Conservation (phyloP, 345 rosid genomes). For the Cardiospermum halicacabum region DNA sequence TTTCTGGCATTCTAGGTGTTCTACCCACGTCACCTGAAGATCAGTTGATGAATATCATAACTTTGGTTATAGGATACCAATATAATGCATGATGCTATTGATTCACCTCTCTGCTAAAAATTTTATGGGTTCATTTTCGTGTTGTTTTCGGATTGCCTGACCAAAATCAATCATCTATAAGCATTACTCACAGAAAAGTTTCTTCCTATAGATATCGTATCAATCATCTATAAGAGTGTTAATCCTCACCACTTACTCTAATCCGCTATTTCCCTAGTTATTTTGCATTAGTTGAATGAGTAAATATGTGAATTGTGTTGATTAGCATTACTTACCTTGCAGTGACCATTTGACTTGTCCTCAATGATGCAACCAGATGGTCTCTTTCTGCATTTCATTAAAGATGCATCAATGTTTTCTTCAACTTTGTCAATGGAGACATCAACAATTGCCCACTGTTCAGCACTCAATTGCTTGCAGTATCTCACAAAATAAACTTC, state of each 20-base stretch:
- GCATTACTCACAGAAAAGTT: not conserved
- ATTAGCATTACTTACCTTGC: constrained; percentile 44
- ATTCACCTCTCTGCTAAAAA: constrained; percentile 8
- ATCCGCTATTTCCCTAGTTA: too few species aligned
- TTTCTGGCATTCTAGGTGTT: constrained; percentile 81
- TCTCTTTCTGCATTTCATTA: constrained; percentile 77
- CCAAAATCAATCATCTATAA: constrained; percentile 8
- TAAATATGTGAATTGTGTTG: not conserved
- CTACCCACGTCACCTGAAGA: constrained; percentile 88
- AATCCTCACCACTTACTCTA: too few species aligned
- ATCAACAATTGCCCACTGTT: constrained; percentile 91
- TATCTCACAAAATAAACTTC: constrained; percentile 85
- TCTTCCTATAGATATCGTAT: not conserved
- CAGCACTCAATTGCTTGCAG: constrained; percentile 72
- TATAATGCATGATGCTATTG: not conserved
- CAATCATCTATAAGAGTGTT: too few species aligned
- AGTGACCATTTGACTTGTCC: constrained; percentile 86
- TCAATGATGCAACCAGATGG: constrained; percentile 97
- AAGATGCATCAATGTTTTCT: constrained; percentile 78
- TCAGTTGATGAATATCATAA: not conserved
- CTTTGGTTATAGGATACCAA: not conserved
- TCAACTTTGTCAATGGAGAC: constrained; percentile 80
- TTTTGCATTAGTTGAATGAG: too few species aligned
- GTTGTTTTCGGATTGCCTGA: constrained; percentile 12
- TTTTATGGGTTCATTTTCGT: not conserved